These are phyloP conservation scores for Peniophora sp. DNA, from an alignment of 1,284 basidiomycete species.

Conservation along the genomic window DNA sequence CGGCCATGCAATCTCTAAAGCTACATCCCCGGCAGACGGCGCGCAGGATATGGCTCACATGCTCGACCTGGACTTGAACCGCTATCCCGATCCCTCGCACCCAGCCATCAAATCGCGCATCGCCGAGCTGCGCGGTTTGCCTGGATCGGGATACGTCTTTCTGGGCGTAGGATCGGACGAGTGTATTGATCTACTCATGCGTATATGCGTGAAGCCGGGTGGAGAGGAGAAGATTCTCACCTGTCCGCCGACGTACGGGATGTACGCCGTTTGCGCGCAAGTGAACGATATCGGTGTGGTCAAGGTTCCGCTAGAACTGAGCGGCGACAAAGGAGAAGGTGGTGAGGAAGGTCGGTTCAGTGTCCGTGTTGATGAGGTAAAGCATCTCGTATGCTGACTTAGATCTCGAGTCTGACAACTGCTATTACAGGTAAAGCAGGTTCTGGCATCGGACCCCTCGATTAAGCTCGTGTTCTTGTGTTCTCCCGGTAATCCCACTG, in stretches of 20 bases:
- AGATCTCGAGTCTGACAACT: slow-evolving; percentile 1
- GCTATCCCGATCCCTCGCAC: slow-evolving; percentile 85
- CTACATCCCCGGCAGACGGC: slow-evolving; percentile 13
- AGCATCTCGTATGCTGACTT: slow-evolving; percentile 16
- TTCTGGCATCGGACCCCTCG: slow-evolving; percentile 55
- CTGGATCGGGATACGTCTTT: slow-evolving; percentile 71
- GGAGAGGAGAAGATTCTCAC: slow-evolving; percentile 76
- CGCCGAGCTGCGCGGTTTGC: slow-evolving; percentile 62
- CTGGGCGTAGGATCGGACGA: slow-evolving; percentile 97
- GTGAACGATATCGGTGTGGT: slow-evolving; percentile 90
- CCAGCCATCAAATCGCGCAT: slow-evolving; percentile 75
- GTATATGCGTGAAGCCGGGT: slow-evolving; percentile 80
- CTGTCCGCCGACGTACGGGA: slow-evolving; percentile 95
- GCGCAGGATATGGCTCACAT: slow-evolving; percentile 22
- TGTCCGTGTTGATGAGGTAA: slow-evolving; percentile 67
- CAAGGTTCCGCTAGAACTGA: slow-evolving; percentile 71
- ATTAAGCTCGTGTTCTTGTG: slow-evolving; percentile 95
- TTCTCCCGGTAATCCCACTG: slow-evolving; percentile 96
- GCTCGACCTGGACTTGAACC: slow-evolving; percentile 56
- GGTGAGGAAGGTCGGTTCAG: slow-evolving; percentile 74
- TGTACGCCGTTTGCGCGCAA: slow-evolving; percentile 94
- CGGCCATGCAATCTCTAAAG: slow-evolving; percentile 70
- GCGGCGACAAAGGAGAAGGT: slow-evolving; percentile 50
- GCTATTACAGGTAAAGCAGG: slow-evolving; percentile 56
- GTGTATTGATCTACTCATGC: slow-evolving; percentile 91